Base-by-base conservation (phyloP, 768 basidiomycete genomes). In the Lactifluus subvellereus region DNA sequence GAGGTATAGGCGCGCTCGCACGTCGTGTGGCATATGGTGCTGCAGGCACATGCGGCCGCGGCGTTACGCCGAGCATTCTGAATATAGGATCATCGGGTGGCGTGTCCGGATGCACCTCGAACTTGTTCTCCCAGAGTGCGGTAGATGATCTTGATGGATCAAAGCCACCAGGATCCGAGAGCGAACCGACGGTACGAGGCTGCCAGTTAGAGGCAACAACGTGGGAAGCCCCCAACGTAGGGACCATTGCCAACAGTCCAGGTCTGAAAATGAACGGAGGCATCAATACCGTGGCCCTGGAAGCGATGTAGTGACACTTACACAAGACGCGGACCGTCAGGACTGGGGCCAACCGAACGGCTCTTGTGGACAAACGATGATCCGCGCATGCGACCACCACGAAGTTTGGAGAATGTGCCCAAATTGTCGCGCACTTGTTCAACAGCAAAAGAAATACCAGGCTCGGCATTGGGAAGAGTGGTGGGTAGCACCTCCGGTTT, bases 81-180 rank as follows among this genome's bases (percentile, higher is more conserved):
- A 74, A 75, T 22, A 76, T 73, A 2, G 77, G 78, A 68, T 95
- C 91, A 62, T 89, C 84, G 37, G 74, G 77, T 51, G 82, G 78
- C 2, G 93, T 95, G 42, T 90, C 91, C 0, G 94, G 94, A 70
- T 97, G 94, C 6, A 96, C 77, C 72, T 93, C 91, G 16, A 94
- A 78, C 74, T 83, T 89, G 65, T 92, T 91, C 72, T 89, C 85
- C 86, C 86, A 91, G 7, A 94, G 78, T 1, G 89, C 90, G 10
- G 90, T 86, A 33, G 90, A 87, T 10, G 90, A 88, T 71, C 80
- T 81, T 37, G 91, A 91, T 16, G 92, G 90, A 72, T 93, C 88
- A 61, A 79, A 76, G 55, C 83, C 79, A 32, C 88, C 84, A 37
- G 91, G 91, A 73, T 94, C 87, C 1, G 87, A 86, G 7, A 90